A percentile compares a stretch with the other conserved stretches of the same genome.
Conservation (phyloP, 495 filamentous ascomycete genomes). For the Penicillium cosmopolitanum region DNA sequence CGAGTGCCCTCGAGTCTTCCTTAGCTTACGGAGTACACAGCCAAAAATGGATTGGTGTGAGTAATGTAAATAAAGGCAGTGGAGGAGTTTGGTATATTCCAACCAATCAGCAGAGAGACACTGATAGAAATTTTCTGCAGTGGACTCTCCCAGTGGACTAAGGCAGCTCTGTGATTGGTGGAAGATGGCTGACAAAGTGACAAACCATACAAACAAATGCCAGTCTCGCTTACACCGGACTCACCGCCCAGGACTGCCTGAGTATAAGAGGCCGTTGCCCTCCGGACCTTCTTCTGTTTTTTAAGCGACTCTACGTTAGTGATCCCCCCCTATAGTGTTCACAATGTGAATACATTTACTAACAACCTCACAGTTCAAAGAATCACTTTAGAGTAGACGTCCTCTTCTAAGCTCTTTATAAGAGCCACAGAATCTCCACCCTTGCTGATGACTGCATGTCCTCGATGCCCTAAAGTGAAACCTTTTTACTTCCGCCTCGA, state of each 20-base stretch:
- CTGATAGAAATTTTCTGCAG: no score
- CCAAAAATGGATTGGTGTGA: no score
- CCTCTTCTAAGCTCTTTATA: slow-evolving; percentile 77
- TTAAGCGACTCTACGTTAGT: slow-evolving; percentile 70
- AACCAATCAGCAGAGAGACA: no score
- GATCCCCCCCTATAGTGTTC: slow-evolving; percentile 35
- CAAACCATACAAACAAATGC: no score
- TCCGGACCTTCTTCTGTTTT: slow-evolving; percentile 37
- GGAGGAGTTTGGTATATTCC: no score
- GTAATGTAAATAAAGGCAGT: no score
- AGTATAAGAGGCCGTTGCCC: slow-evolving; percentile 27
- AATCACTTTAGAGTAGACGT: slow-evolving; percentile 93
- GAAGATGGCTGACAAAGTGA: no score
- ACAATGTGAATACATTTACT: slow-evolving; percentile 6
- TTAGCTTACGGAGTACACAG: no score
- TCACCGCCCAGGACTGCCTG: neutral
- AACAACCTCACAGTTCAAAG: slow-evolving; percentile 65
- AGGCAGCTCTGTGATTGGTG: no score
- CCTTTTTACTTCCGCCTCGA: slow-evolving; percentile 62
- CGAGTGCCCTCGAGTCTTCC: no score
- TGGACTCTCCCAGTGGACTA: no score
- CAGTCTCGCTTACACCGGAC: slow-evolving; percentile 12
- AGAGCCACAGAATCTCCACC: slow-evolving; percentile 75
- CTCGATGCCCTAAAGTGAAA: slow-evolving; percentile 74
- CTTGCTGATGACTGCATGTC: slow-evolving; percentile 73